Conservation (phyloP, 2,329 filamentous ascomycete genomes). For the Pestalotiopsis sp. region DNA sequence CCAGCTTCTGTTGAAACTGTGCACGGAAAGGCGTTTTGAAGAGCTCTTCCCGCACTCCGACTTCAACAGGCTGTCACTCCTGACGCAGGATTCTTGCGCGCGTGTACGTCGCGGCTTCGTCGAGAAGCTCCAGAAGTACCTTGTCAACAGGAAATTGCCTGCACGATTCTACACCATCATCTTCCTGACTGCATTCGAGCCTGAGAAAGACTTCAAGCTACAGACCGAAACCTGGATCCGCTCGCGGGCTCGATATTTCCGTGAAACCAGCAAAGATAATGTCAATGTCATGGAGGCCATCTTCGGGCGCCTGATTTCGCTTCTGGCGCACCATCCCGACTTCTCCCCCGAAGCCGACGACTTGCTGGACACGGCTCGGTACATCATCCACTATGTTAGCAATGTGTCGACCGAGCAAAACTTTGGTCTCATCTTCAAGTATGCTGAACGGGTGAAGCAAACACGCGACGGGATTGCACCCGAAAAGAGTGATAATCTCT, state of each 20-base stretch:
- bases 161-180: slow-evolving; percentile 85
- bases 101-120: slow-evolving; percentile 81
- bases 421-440: slow-evolving; percentile 84
- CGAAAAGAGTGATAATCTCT: slow-evolving; percentile 72
- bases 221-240: slow-evolving; percentile 87
- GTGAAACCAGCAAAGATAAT: slow-evolving; percentile 57
- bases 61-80: slow-evolving; percentile 81
- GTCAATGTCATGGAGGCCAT: slow-evolving; percentile 70
- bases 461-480: slow-evolving; percentile 77
- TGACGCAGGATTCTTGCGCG: slow-evolving; percentile 76
- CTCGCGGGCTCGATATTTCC: slow-evolving; percentile 72
- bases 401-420: slow-evolving; percentile 86
- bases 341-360: slow-evolving; percentile 70
- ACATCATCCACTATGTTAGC: slow-evolving; percentile 86
- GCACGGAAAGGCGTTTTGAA: slow-evolving; percentile 75
- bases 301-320: slow-evolving; percentile 80
- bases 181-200: slow-evolving; percentile 92
- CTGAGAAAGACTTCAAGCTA: slow-evolving; percentile 70
- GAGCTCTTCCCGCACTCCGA: slow-evolving; percentile 70
- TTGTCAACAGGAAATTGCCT: slow-evolving; percentile 71
- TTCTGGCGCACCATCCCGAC: slow-evolving; percentile 93
- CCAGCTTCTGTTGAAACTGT: slow-evolving; percentile 82
- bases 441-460: slow-evolving; percentile 91
- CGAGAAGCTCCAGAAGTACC: slow-evolving; percentile 86
- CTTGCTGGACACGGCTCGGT: slow-evolving; percentile 80